phyloP scores from a whole-genome alignment of 306 rosid genomes.

The Astragalus glycyphyllos region DNA sequence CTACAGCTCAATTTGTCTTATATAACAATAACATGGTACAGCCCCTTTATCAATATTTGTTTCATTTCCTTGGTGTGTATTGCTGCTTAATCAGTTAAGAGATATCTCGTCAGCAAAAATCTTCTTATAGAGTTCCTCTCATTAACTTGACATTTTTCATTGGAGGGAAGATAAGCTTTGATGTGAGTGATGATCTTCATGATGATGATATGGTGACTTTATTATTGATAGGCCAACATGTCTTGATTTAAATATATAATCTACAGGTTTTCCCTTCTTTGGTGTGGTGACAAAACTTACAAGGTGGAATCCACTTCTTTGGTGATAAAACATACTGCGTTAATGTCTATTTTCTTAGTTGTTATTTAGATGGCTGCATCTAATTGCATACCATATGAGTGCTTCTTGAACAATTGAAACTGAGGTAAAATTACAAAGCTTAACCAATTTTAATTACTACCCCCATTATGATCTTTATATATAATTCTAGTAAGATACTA shows the following conservation, averaged over 20 bases:
- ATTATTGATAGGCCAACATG: constrained; percentile 6
- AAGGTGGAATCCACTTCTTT: constrained; percentile 86
- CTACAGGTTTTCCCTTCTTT: constrained; percentile 84
- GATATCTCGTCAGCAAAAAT: constrained; percentile 81
- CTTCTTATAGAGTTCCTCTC: constrained; percentile 93
- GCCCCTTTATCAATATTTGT: too few species aligned
- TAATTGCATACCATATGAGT: constrained; percentile 31
- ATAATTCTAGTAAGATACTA: too few species aligned
- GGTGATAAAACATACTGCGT: constrained; percentile 96
- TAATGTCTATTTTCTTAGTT: too few species aligned
- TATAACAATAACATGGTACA: too few species aligned
- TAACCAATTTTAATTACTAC: constrained; percentile 20
- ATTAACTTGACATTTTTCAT: constrained; percentile 81
- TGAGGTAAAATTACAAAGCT: constrained; percentile 4
- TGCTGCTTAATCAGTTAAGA: constrained; percentile 94
- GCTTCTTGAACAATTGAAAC: constrained; percentile 12
- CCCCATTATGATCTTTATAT: constrained; percentile 7
- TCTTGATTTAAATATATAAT: constrained; percentile 33
- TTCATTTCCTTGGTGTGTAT: too few species aligned
- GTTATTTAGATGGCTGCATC: constrained; percentile 13
- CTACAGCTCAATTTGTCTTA: too few species aligned
- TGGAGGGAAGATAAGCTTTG: constrained; percentile 96
- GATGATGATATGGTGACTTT: constrained; percentile 23
- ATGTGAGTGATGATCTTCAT: constrained; percentile 59
- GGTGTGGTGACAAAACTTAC: constrained; percentile 96